These are phyloP conservation scores for Pseudocercospora cruenta DNA, from an alignment of 2,329 filamentous ascomycete species.

Conservation along the genomic window DNA sequence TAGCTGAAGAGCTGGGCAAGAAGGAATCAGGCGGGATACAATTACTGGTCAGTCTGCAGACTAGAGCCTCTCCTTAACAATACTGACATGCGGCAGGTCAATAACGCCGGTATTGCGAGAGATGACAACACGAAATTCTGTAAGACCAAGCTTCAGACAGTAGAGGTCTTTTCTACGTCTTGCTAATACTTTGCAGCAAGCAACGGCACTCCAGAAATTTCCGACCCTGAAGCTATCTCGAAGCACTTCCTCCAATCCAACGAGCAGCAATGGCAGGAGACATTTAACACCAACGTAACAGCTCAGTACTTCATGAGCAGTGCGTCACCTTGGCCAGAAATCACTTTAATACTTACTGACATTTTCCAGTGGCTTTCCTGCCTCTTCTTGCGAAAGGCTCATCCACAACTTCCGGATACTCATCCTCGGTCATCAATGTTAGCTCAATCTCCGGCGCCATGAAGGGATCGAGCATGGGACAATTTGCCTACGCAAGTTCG, in stretches of 20 bases:
- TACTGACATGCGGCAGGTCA: too few species aligned
- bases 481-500: slow-evolving; percentile 56
- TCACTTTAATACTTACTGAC: too few species aligned
- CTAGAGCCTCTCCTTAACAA: too few species aligned
- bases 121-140: too few species aligned
- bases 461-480: slow-evolving; percentile 54
- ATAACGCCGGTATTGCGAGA: too few species aligned
- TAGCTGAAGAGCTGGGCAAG: slow-evolving; percentile 46
- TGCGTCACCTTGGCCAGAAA: too few species aligned
- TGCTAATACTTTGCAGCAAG: too few species aligned
- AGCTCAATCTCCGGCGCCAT: slow-evolving; percentile 56
- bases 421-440: slow-evolving; percentile 59
- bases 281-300: slow-evolving; percentile 57
- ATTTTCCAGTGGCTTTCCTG: slow-evolving; percentile 50
- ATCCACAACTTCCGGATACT: slow-evolving; percentile 51
- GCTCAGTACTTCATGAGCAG: slow-evolving; percentile 51
- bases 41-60: too few species aligned
- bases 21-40: slow-evolving; percentile 43
- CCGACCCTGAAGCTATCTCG: slow-evolving; percentile 51
- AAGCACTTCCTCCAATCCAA: slow-evolving; percentile 55
- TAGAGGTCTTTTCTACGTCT: too few species aligned
- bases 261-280: slow-evolving; percentile 53
- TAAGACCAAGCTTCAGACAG: too few species aligned
- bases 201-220: slow-evolving; percentile 8
- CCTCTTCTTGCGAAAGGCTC: slow-evolving; percentile 57